phyloP scores from a whole-genome alignment of 1,284 basidiomycete species.

The Malassezia japonica region DNA sequence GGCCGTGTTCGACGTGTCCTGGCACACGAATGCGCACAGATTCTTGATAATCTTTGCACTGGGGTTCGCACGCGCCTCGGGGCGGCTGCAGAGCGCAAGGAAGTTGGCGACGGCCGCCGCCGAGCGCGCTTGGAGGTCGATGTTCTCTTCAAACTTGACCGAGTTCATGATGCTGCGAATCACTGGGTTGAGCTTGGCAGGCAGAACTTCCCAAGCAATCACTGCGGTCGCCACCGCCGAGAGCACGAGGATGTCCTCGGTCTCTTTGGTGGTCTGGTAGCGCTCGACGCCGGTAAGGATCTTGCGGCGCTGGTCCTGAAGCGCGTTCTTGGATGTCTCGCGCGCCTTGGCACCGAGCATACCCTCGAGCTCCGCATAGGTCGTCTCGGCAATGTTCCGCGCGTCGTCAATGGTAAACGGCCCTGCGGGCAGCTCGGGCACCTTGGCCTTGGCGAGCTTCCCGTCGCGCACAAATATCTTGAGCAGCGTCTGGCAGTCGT shows the following conservation, averaged over 20 bases:
- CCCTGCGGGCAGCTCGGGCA: conserved; percentile 66
- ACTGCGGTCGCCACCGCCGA: conserved; percentile 84
- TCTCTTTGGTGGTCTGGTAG: conserved; percentile 71
- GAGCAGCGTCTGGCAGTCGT: conserved; percentile 70
- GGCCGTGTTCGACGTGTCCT: conserved; percentile 73
- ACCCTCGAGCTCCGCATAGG: conserved; percentile 60
- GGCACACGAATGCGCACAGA: conserved; percentile 86
- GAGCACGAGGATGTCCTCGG: conserved; percentile 76
- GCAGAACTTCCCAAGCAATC: conserved; percentile 52
- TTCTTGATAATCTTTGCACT: conserved; percentile 96
- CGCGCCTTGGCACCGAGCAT: conserved; percentile 58
- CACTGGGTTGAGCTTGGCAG: conserved; percentile 76
- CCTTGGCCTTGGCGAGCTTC: conserved; percentile 65
- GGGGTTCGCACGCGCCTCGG: conserved; percentile 55
- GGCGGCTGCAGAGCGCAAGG: conserved; percentile 68
- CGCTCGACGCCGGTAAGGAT: conserved; percentile 69
- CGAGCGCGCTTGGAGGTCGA: conserved; percentile 79
- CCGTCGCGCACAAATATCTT: conserved; percentile 73
- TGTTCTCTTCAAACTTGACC: conserved; percentile 75
- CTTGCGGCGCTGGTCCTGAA: conserved; percentile 68
- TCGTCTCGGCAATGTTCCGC: conserved; percentile 60
- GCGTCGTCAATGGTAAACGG: conserved; percentile 74
- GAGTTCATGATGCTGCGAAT: conserved; percentile 97
- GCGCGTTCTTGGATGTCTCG: conserved; percentile 56
- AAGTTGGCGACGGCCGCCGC: conserved; percentile 78